Base-by-base conservation (phyloP, 2,329 filamentous ascomycete species). In the Cordyceps farinosa region DNA sequence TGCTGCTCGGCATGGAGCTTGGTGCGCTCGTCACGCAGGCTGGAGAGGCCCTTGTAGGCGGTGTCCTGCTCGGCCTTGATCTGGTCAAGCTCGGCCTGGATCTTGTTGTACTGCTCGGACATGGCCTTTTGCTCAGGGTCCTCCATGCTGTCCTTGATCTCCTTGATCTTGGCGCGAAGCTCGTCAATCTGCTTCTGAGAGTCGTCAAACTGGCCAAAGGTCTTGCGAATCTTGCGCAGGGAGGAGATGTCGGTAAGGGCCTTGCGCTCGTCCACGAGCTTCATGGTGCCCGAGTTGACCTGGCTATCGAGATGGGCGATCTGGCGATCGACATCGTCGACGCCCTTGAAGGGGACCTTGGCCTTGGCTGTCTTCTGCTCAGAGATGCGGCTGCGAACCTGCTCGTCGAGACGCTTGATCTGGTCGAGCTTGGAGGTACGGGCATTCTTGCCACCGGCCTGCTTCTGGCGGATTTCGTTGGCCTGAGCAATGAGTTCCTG, bases 261-360 rank as follows among this genome's bases (percentile, higher is more conserved):
- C 85, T 97, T 98, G 84, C 92, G 96, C 86, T 98, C 95, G 71
- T 99, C 95, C 11, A 98, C 95, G 58, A 99, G 82, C 80, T 93
- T 96, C 90, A 99, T 93, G 75, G 85, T 90, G 67, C 94, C 94
- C 42, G 87, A 85, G 76, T 96, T 91, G 70, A 98, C 92, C 75
- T 94, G 86, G 77, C 89, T 89, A 69, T 97, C 91, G 61, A 97
- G 87, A 59, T 83, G 82, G 65, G 86, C 84, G 70, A 98, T 95
- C 77, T 95, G 87, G 67, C 84, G 83, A 76, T 98, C 92, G 68
- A 99, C 81, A 67, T 98, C 95, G 64, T 97, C 93, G 61, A 87
- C 85, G 70, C 82, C 92, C 85, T 95, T 97, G 86, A 89, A 98
- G 60, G 87, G 81, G 65, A 96, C 84, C 75, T 92, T 90, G 78